Evolutionary conservation across 2,329 filamentous ascomycete genomes (phyloP), one percentile per base, ranked within the genome.

Genomic region (Neonectria sp.): DNA sequence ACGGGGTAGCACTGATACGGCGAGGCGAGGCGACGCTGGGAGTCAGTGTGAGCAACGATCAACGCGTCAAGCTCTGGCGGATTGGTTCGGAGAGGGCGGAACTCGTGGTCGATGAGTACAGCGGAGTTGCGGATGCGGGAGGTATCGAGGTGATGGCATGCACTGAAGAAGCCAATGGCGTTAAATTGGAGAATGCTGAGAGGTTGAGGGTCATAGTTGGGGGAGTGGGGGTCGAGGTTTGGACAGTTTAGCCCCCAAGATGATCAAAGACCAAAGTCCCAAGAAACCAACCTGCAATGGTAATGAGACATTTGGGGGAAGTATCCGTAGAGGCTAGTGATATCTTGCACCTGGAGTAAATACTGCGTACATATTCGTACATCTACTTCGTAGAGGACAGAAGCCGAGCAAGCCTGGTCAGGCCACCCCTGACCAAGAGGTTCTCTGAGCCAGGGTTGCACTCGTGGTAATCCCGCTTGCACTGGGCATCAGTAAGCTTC

Each of bases 121-220:
- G 89, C 68, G 84, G 86, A n/a, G 83, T 91, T 6, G 89, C 89
- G 25, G 90, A 91, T 68, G 82, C 88, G 1, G 88, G 87, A 4
- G 87, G 86, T 57, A 61, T 91, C 35, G 85, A 82, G 68, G 72
- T 82, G 29, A 70, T 87, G 29, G 31, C 21, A 27, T 60, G 48
- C 11, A 35, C 35, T 24, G 27, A 21, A 5, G 15, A 21, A 6
- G 58, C n/a, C 27, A 35, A 33, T 33, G 62, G 33, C 9, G 33
- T 24, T 29, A 35, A 52, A 13, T 5, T 24, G 11, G 35, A 55
- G 13, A 45, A 33, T 12, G 29, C 13, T 3, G 53, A 55, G 11
- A 67, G 35, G 53, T 25, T 72, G 15, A 71, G 56, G 43, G 45
- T 75, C 33, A 65, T 75, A 33, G 64, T 75, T 63, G 72, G 65